phyloP scores from a whole-genome alignment of 2,329 filamentous ascomycete genomes.

The Hirsutella rhossiliensis region DNA sequence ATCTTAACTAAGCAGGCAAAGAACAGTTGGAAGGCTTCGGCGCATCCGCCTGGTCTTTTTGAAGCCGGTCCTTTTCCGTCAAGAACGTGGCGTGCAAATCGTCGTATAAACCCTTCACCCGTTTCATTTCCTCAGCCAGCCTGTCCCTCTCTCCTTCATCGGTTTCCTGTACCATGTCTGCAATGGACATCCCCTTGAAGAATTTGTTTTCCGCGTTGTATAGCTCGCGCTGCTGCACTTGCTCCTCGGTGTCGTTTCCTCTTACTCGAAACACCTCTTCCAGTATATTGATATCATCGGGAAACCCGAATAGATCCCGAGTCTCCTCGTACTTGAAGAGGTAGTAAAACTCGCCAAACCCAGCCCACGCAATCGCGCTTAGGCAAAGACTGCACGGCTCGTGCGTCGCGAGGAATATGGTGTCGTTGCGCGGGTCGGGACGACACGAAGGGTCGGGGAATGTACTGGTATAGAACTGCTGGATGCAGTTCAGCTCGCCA shows the following conservation, averaged over 20 bases:
- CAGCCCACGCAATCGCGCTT: conserved; percentile 45
- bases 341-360: conserved; percentile 44
- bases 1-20: too few relatives aligned
- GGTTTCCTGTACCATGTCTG: conserved; percentile 25
- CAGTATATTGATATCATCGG: conserved; percentile 45
- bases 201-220: conserved; percentile 47
- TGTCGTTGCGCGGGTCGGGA: conserved; percentile 28
- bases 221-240: conserved; percentile 25
- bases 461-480: conserved; percentile 37
- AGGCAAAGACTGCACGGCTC: conserved; percentile 47
- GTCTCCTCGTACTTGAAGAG: conserved; percentile 48
- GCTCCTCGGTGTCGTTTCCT: conserved; percentile 24
- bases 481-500: conserved; percentile 49
- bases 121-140: too few relatives aligned
- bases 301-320: conserved; percentile 40
- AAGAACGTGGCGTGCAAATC: too few relatives aligned
- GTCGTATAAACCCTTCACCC: too few relatives aligned
- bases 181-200: conserved; percentile 32
- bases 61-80: too few relatives aligned
- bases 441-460: conserved; percentile 22
- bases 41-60: too few relatives aligned
- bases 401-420: conserved; percentile 46
- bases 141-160: conserved; percentile 9
- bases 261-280: conserved; percentile 41
- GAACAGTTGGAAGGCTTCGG: too few relatives aligned